phyloP scores from a whole-genome alignment of 2,329 filamentous ascomycete species.

The Pseudogymnoascus sp. region DNA sequence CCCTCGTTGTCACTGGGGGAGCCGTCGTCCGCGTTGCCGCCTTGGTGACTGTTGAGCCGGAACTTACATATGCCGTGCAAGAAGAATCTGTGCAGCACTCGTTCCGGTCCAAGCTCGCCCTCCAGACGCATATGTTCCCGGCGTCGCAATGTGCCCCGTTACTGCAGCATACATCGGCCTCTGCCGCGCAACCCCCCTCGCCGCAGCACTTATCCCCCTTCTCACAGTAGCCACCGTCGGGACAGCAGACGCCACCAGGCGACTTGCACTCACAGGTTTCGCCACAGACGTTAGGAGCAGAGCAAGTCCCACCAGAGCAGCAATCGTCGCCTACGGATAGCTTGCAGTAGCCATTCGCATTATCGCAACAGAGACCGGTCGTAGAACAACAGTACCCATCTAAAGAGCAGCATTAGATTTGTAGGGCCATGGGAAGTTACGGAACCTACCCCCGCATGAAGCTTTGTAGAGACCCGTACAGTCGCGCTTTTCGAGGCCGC shows the following conservation, averaged over 20 bases:
- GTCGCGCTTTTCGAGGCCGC: neutral
- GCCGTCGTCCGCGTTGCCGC: neutral
- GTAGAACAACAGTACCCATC: neutral
- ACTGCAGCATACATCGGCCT: neutral
- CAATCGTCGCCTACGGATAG: neutral
- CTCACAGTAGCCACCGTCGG: neutral
- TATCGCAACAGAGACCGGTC: neutral
- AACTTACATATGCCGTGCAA: neutral
- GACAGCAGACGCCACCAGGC: neutral
- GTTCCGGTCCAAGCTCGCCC: neutral
- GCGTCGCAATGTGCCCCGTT: neutral
- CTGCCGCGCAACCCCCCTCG: neutral
- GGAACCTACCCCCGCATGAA: neutral
- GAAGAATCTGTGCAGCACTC: neutral
- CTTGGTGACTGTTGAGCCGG: neutral
- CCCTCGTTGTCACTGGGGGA: neutral
- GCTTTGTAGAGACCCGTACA: neutral
- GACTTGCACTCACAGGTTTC: neutral
- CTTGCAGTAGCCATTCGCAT: neutral
- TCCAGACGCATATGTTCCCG: constrained; percentile 1
- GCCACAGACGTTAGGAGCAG: neutral
- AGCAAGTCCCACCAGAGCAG: neutral
- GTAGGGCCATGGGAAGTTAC: neutral
- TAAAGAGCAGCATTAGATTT: neutral
- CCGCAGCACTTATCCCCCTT: neutral